phyloP scores from a whole-genome alignment of 768 basidiomycete species.

The Suillus luteus region DNA sequence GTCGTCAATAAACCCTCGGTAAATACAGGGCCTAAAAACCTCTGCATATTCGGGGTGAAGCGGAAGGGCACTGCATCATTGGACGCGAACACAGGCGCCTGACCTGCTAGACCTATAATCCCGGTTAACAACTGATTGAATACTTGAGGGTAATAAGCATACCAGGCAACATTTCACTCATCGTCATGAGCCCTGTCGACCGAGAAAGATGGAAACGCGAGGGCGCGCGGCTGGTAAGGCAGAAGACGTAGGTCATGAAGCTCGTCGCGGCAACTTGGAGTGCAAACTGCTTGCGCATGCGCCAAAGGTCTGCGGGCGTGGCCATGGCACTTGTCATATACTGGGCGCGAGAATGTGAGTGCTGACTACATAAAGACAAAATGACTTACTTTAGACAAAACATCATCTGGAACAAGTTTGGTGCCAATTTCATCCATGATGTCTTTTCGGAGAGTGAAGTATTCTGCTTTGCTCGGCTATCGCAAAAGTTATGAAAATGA shows the following conservation, averaged over 20 bases:
- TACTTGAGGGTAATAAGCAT: slow-evolving; percentile 19
- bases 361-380: background rate
- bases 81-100: slow-evolving; percentile 68
- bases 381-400: slow-evolving; percentile 73
- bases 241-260: slow-evolving; percentile 91
- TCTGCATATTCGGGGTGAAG: slow-evolving; percentile 94
- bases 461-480: slow-evolving; percentile 66
- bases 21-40: slow-evolving; percentile 84
- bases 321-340: slow-evolving; percentile 90
- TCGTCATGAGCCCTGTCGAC: slow-evolving; percentile 86
- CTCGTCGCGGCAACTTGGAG: slow-evolving; percentile 83
- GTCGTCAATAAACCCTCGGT: slow-evolving; percentile 88
- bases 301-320: slow-evolving; percentile 85
- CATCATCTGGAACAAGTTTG: slow-evolving; percentile 89
- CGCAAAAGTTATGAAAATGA: slow-evolving; percentile 2
- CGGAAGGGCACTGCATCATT: slow-evolving; percentile 95
- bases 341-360: slow-evolving; percentile 41
- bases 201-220: slow-evolving; percentile 86
- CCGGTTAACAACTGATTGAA: background rate
- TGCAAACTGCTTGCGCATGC: slow-evolving; percentile 97
- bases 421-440: slow-evolving; percentile 83
- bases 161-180: slow-evolving; percentile 93
- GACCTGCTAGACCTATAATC: slow-evolving; percentile 31
- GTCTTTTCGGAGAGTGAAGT: slow-evolving; percentile 74
- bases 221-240: slow-evolving; percentile 80